Evolutionary conservation across 768 basidiomycete species (phyloP).

Genomic region (Gloeopeniophorella convolvens): DNA sequence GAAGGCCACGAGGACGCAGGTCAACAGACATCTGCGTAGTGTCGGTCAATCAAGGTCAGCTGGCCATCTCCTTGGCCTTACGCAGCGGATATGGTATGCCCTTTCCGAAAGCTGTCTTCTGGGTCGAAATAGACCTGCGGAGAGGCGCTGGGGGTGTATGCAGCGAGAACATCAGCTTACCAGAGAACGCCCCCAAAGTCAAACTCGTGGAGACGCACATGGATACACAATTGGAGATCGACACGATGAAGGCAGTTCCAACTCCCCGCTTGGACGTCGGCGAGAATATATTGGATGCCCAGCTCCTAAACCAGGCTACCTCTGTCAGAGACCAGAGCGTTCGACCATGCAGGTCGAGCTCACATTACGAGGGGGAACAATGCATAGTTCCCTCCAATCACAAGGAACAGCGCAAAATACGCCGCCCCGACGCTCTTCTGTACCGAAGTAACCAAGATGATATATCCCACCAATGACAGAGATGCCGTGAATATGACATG

Average conservation of each 20-base stretch:
- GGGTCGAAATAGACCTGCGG: conserved; percentile 55
- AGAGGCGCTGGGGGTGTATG: too few relatives aligned
- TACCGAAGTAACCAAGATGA: conserved; percentile 46
- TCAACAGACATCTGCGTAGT: conserved; percentile 35
- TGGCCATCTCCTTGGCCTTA: conserved; percentile 25
- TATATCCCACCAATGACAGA: conserved; percentile 44
- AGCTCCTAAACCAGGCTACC: conserved; percentile 36
- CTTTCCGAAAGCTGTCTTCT: conserved; percentile 43
- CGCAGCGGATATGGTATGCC: conserved; percentile 51
- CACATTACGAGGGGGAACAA: conserved; percentile 55
- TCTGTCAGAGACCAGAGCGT: not conserved
- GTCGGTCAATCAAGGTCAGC: not conserved
- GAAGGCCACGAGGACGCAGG: conserved; percentile 39
- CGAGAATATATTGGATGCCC: conserved; percentile 53
- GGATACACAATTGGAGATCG: conserved; percentile 51
- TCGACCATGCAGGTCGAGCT: conserved; percentile 17
- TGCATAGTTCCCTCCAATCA: conserved; percentile 48
- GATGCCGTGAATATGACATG: conserved; percentile 47
- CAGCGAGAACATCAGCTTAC: too few relatives aligned
- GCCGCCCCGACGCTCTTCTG: conserved; percentile 46
- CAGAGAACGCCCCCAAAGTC: too few relatives aligned
- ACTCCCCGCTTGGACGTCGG: conserved; percentile 56
- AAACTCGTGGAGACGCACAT: conserved; percentile 38
- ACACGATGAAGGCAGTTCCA: conserved; percentile 54
- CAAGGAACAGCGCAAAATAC: conserved; percentile 53